A percentile compares a stretch with the other conserved stretches of the same genome.
Conservation (phyloP, 345 rosid species). For the Raphanus sativus region DNA sequence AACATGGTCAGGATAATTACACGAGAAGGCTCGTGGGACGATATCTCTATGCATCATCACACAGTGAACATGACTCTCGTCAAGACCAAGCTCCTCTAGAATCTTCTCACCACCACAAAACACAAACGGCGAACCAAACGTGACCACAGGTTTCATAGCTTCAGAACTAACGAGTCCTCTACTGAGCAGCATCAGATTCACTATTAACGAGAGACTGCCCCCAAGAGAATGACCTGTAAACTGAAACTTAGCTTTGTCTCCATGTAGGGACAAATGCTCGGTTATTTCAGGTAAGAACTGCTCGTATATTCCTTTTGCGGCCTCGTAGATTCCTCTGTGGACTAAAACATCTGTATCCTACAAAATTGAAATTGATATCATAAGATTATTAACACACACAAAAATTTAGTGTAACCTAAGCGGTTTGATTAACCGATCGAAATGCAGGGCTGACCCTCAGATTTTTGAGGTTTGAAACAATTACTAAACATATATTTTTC, state of each 20-base stretch:
- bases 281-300: conserved; percentile 77
- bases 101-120: conserved; percentile 80
- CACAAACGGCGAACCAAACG: conserved; percentile 88
- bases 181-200: conserved; percentile 66
- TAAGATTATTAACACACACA: neutral
- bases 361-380: neutral
- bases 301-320: conserved; percentile 82
- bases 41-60: conserved; percentile 95
- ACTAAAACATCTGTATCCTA: conserved; percentile 80
- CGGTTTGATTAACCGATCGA: neutral
- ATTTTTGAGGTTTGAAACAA: neutral
- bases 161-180: conserved; percentile 57
- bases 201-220: conserved; percentile 80
- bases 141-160: conserved; percentile 65
- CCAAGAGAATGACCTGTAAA: conserved; percentile 95
- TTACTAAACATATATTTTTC: neutral
- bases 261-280: conserved; percentile 54
- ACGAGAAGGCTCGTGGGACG: conserved; percentile 94
- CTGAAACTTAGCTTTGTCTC: conserved; percentile 74
- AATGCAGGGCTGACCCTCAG: neutral
- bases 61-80: conserved; percentile 62
- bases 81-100: conserved; percentile 64
- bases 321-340: conserved; percentile 95
- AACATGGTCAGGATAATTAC: conserved; percentile 85
- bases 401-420: neutral